Base-by-base conservation (phyloP, 371 early-diverging fungal genomes). In the Mucor sp. region DNA sequence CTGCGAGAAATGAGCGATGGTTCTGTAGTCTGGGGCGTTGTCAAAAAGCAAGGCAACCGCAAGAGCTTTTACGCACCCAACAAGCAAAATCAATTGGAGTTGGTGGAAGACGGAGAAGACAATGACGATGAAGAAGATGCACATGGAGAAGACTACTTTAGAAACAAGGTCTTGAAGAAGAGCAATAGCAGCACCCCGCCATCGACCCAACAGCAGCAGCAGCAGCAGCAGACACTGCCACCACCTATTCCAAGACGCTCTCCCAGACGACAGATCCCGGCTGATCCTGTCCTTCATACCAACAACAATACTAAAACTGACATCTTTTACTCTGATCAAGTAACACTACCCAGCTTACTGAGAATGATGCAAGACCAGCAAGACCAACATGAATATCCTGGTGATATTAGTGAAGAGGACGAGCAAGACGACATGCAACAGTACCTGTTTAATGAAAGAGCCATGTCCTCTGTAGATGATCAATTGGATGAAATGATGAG, bases 1-100 rank as follows among this genome's bases (percentile, higher is more conserved):
- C 27, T 83, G 8, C 75, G 83, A 28, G 83, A 83, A 59, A 80
- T 80, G 79, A 80, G 80, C 53, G 83, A 83, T 63, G 83, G 83
- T 3, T 69, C 80, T 5, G 77, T 83, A 15, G 65, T 75, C 9
- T 83, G 80, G 78, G 83, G 79, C 21, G 65, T 83, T 33, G 81
- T 83, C 0, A 72, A 75, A 37, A 68, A 72, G n/a, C 59, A 72
- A 58, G 78, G 78, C 14, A 70, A 74, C 27, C 60, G 77, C 12
- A 73, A 71, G 50, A 77, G 78, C 37, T 74, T 72, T 47, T 74
- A 63, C 62, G 64, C 71, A 21, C 71, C 69, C 23, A 66, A 62
- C 19, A 44, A 56, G 58, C 25, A 57, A 14, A 60, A 65, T 25
- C 14, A 35, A 12, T 50, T 61, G 35, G 64, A 65, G 41, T 30